Evolutionary conservation across 441 rosid species (phyloP).

Genomic region (Bruguiera hainesii): DNA sequence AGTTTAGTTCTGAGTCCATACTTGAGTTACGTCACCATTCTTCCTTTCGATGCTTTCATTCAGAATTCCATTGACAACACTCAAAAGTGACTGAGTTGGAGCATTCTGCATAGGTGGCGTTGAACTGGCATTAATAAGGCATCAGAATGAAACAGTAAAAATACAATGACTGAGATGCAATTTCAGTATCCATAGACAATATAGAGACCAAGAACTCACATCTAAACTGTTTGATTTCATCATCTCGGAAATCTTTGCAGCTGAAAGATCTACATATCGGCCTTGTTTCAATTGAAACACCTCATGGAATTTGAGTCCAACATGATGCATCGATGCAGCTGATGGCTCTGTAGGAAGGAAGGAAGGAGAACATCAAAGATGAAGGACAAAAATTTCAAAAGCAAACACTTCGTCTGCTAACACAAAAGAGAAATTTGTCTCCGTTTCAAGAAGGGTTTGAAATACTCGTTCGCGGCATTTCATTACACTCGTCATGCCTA

Average conservation of each 20-base stretch:
- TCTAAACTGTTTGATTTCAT: slow-evolving; percentile 69
- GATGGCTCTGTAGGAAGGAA: slow-evolving; percentile 40
- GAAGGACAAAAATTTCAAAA: slow-evolving; percentile 7
- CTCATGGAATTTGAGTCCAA: slow-evolving; percentile 67
- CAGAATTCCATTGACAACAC: slow-evolving; percentile 75
- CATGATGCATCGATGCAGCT: slow-evolving; percentile 41
- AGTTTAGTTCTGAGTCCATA: slow-evolving; percentile 26
- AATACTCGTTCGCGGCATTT: no score
- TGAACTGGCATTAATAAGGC: not conserved
- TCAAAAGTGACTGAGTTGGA: slow-evolving; percentile 84
- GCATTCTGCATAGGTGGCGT: slow-evolving; percentile 58
- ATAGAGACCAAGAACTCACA: slow-evolving; percentile 31
- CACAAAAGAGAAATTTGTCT: no score
- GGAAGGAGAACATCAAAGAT: slow-evolving; percentile 4
- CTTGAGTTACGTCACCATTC: slow-evolving; percentile 76
- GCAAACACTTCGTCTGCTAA: not conserved
- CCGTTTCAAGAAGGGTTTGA: no score
- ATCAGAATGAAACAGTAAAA: not conserved
- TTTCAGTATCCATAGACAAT: no score
- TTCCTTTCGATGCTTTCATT: slow-evolving; percentile 74
- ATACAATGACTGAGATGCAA: no score
- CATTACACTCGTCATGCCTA: no score
- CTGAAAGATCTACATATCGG: slow-evolving; percentile 17
- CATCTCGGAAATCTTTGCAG: slow-evolving; percentile 56
- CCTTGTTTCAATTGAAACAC: slow-evolving; percentile 68